Conservation (phyloP, 169 alveolate species). For the Fabrea salina region DNA sequence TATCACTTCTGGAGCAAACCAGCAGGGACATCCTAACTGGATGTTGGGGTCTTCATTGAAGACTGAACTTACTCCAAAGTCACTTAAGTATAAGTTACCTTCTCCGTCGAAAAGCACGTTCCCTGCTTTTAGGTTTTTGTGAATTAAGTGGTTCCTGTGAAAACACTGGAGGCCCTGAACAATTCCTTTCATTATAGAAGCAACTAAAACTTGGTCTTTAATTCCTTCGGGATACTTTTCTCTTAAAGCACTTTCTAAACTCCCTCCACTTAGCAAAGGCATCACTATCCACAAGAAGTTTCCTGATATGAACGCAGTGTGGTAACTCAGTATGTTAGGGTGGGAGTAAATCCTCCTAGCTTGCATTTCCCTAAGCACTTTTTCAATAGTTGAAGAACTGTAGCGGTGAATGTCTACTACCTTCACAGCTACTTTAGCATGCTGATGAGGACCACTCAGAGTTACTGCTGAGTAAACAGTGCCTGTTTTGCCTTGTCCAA, state of each 20-base stretch:
- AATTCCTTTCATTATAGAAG: background rate
- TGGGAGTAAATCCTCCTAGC: background rate
- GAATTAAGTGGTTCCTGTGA: slow-evolving; percentile 72
- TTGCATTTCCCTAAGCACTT: slow-evolving; percentile 22
- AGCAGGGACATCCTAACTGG: slow-evolving; percentile 74
- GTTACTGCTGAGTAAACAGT: background rate
- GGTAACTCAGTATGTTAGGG: background rate
- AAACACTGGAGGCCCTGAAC: slow-evolving; percentile 55
- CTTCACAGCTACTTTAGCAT: slow-evolving; percentile 9
- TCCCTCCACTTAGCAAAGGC: slow-evolving; percentile 13
- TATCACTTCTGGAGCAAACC: slow-evolving; percentile 81
- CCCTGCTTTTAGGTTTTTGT: slow-evolving; percentile 78
- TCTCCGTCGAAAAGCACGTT: slow-evolving; percentile 74
- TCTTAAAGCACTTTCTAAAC: background rate
- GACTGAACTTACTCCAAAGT: slow-evolving; percentile 80
- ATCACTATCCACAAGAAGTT: slow-evolving; percentile 16
- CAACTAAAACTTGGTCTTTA: background rate
- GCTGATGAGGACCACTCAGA: slow-evolving; percentile 10
- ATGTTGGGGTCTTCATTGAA: too few species aligned
- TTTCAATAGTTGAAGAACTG: slow-evolving; percentile 2
- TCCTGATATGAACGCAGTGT: background rate
- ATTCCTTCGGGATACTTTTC: background rate
- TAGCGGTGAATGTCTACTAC: slow-evolving; percentile 24
- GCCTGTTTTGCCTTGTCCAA: too few species aligned
- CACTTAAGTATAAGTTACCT: slow-evolving; percentile 76